A percentile compares a stretch with the other conserved stretches of the same genome.
Evolutionary conservation across 495 filamentous ascomycete genomes (phyloP).

Genomic region (Copromyces sp.): DNA sequence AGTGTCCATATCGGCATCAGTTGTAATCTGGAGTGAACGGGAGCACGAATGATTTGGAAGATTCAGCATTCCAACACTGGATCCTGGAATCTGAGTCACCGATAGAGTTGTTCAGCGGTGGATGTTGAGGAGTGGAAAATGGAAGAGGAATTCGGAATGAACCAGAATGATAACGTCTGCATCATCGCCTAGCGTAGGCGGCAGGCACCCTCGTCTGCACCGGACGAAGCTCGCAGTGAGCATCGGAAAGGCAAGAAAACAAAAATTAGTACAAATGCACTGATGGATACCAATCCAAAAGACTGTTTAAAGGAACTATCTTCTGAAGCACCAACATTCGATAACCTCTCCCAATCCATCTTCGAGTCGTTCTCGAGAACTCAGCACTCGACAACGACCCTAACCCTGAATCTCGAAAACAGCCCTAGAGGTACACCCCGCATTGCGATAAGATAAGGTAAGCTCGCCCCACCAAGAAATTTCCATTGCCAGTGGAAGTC

Average conservation of each 20-base stretch:
- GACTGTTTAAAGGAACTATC: neutral
- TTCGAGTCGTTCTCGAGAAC: neutral
- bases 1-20: neutral
- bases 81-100: neutral
- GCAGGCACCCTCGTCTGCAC: neutral
- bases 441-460: constrained; percentile 12
- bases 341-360: neutral
- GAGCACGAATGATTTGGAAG: neutral
- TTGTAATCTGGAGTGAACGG: neutral
- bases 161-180: neutral
- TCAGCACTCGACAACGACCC: neutral
- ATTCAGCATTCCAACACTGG: neutral
- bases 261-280: neutral
- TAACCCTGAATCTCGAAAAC: neutral
- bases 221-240: neutral
- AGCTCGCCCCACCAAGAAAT: neutral
- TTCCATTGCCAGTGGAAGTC: neutral
- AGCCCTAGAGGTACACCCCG: constrained; percentile 10
- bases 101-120: neutral
- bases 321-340: neutral
- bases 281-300: neutral
- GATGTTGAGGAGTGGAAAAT: neutral
- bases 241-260: neutral
- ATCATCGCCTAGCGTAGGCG: neutral
- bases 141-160: neutral